phyloP scores from a whole-genome alignment of 371 early-diverging fungal species.

The Mortierella sp. region DNA sequence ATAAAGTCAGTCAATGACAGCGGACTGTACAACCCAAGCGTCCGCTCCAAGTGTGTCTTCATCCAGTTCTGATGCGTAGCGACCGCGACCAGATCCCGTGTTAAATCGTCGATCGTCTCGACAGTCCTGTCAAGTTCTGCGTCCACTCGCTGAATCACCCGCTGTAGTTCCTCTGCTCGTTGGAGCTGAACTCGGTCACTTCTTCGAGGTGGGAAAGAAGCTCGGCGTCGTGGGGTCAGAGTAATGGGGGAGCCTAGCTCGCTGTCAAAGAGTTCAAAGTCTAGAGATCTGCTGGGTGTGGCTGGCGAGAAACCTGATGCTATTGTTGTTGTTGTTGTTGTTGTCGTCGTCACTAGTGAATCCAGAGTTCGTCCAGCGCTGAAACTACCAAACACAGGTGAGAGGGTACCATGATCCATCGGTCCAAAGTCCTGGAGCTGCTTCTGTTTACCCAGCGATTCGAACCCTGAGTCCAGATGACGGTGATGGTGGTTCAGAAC shows the following conservation, averaged over 20 bases:
- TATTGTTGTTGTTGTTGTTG: neutral
- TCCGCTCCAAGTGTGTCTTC: constrained; percentile 32
- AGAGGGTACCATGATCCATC: neutral
- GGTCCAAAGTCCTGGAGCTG: neutral
- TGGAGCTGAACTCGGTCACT: constrained; percentile 17
- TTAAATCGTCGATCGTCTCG: constrained; percentile 48
- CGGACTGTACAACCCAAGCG: constrained; percentile 23
- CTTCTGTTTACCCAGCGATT: neutral
- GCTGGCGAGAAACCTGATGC: neutral
- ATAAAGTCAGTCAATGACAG: constrained; percentile 11
- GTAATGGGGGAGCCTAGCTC: constrained; percentile 8
- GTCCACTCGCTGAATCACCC: constrained; percentile 36
- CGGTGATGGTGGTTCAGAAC: neutral
- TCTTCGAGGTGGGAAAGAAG: constrained; percentile 29
- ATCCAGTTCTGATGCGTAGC: constrained; percentile 48
- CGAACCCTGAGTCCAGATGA: neutral
- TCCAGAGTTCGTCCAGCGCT: neutral
- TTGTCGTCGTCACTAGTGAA: neutral
- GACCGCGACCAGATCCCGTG: constrained; percentile 40
- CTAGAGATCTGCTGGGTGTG: neutral
- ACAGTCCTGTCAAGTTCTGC: constrained; percentile 42
- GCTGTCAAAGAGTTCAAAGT: constrained; percentile 8
- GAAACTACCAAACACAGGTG: neutral
- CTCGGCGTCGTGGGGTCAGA: constrained; percentile 17
- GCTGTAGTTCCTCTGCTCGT: constrained; percentile 17